These are phyloP conservation scores for Castanopsis chinensis DNA, from an alignment of 306 rosid species.

Conservation along the genomic window DNA sequence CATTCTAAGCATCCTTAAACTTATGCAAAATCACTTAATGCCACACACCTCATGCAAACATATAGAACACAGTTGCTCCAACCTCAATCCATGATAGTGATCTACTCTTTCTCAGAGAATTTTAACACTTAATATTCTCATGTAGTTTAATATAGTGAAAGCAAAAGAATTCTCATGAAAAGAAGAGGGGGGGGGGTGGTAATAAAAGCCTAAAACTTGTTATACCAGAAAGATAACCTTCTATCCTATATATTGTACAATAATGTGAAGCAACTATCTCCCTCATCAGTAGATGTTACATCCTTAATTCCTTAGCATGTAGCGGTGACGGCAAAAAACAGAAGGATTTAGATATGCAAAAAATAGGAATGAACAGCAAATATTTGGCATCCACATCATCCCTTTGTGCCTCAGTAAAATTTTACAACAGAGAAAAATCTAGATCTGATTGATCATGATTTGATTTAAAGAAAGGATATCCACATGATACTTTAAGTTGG, in stretches of 20 bases:
- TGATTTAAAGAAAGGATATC: not conserved
- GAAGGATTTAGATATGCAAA: not conserved
- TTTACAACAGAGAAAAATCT: not conserved
- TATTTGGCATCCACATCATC: not conserved
- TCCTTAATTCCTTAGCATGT: not conserved
- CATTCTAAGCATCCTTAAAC: not conserved
- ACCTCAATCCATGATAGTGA: not conserved
- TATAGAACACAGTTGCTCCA: not conserved
- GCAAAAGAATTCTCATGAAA: too few species aligned
- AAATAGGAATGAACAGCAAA: not conserved
- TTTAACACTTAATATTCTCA: not conserved
- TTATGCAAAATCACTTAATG: not conserved
- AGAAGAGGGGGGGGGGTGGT: too few species aligned
- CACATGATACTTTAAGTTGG: not conserved
- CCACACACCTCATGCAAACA: not conserved
- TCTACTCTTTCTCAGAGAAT: not conserved
- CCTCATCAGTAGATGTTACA: not conserved
- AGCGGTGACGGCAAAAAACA: not conserved
- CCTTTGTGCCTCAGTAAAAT: not conserved
- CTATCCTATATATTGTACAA: not conserved
- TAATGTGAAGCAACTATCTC: not conserved
- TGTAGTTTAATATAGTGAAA: not conserved
- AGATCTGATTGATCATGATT: not conserved
- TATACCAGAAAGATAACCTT: not conserved
- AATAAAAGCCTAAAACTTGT: not conserved